Conservation (phyloP, 495 filamentous ascomycete genomes). For the Parmelia sp. region DNA sequence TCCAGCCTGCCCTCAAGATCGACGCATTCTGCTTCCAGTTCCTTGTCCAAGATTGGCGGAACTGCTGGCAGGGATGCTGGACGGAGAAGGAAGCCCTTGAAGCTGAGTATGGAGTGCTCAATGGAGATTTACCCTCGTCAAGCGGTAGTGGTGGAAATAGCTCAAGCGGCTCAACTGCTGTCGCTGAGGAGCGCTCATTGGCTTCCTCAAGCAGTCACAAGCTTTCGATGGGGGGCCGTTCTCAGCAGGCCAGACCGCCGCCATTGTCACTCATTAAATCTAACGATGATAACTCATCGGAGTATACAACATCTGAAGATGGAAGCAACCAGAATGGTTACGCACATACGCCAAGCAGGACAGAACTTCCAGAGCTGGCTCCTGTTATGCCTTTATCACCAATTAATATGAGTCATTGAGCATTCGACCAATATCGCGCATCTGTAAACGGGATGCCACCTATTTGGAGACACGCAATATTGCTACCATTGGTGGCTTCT, state of each 20-base stretch:
- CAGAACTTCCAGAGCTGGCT: conserved; percentile 56
- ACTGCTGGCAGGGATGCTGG: conserved; percentile 92
- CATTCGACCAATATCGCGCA: not conserved
- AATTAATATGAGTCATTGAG: conserved; percentile 37
- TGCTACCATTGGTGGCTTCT: not conserved
- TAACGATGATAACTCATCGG: conserved; percentile 23
- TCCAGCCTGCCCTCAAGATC: conserved; percentile 89
- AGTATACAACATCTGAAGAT: conserved; percentile 15
- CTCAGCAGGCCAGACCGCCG: conserved; percentile 15
- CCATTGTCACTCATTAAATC: conserved; percentile 16
- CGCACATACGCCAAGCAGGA: conserved; percentile 36
- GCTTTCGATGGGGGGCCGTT: conserved; percentile 23
- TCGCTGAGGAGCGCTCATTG: conserved; percentile 47
- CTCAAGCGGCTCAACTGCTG: conserved; percentile 17
- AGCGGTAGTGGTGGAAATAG: conserved; percentile 16
- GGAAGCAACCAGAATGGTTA: conserved; percentile 4
- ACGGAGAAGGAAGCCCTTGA: conserved; percentile 76
- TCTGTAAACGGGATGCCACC: not conserved
- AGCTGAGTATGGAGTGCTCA: conserved; percentile 61
- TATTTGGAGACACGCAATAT: not conserved
- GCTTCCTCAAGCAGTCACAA: conserved; percentile 63
- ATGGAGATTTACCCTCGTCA: conserved; percentile 23
- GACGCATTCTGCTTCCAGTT: conserved; percentile 87
- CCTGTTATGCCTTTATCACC: conserved; percentile 68
- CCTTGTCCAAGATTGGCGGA: conserved; percentile 82